Base-by-base conservation (phyloP, 371 early-diverging fungal genomes). In the Mucor indicus region DNA sequence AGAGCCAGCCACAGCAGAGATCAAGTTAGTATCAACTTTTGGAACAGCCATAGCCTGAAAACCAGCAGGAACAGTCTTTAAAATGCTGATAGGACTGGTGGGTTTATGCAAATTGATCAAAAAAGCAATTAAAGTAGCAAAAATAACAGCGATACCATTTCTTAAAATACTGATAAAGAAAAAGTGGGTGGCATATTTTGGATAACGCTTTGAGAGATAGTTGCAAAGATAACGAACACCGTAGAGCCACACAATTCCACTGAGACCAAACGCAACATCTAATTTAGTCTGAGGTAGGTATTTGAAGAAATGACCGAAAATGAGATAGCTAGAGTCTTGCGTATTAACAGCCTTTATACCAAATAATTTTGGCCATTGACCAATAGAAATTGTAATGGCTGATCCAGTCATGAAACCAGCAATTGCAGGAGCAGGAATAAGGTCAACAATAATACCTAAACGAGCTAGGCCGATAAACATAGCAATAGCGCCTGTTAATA, bases 381-480 rank as follows among this genome's bases (percentile, higher is more conserved):
- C 81, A 42, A 88, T 70, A n/a, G 86, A 79, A 60, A 95, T 91
- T 38, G 79, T 83, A 16, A 85, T 68, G 0, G 89, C 90, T 13
- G 89, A 84, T n/a, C 89, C 90, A n/a, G 82, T 81, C 55, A 79
- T 85, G 44, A 87, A 87, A 6, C 85, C 88, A 22, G 79, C 77
- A 38, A 89, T 79, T 1, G 82, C 87, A 13, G 84, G 78, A 24
- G 33, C 66, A 4, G 95, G 89, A 40, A 95, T 90, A 53, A 95
- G 90, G 53, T 95, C 93, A n/a, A 93, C 86, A 10, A 95, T 48
- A 46, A 91, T 80, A 16, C 93, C 93, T 7, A 93, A 65, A 3
- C 90, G 83, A 24, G 91, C 64, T 10, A 91, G 63, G 11, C 94
- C 92, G 30, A 95, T 69, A 21, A 73, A 68, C 38, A 84, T 67